Evolutionary conservation across 352 stramenopile species (phyloP), one percentile per base, ranked within the genome.

Genomic region (Phytophthora idaei): DNA sequence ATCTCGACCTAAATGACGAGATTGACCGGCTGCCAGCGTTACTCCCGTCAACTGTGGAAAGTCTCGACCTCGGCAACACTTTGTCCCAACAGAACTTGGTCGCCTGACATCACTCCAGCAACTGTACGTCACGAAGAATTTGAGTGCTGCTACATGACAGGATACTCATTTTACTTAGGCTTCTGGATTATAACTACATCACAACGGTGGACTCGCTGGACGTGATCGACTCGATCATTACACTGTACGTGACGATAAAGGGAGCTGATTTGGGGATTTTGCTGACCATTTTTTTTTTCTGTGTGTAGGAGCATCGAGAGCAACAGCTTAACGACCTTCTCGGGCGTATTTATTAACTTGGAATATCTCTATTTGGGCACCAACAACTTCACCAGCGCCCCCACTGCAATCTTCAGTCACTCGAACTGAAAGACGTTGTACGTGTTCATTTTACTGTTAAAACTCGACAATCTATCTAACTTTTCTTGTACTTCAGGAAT

Each of bases 241-340:
- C 52, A 2, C 49, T 77, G 69, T 73, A 67, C 14, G 69, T 67
- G 25, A 5, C 3, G 11, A 27, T 29, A 37, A 27, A 41, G 14
- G 3, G 28, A 51, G n/a, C 45, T 34, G 4, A 8, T 4, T 7
- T 4, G 29, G 29, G 7, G 29, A 34, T 34, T 34, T 17, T 34
- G 25, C 12, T 37, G 27, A 32, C 4, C 1, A 27, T 36, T 7
- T 25, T 27, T 27, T 29, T 29, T 8, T 6, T 7, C 37, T 54
- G 34, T 57, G 7, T 47, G 17, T 27, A 71, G 64, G 46, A 90
- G 79, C 36, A 63, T 91, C 12, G 78, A 80, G 17, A 74, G 85
- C 59, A 91, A 91, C 77, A 82, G 81, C 34, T 65, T 87, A 54
- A 71, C 65, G 44, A 68, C 64, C 36, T 91, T 77, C 61, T 74